Evolutionary conservation across 2,329 filamentous ascomycete genomes (phyloP).

Genomic region (Fusarium liriodendri): DNA sequence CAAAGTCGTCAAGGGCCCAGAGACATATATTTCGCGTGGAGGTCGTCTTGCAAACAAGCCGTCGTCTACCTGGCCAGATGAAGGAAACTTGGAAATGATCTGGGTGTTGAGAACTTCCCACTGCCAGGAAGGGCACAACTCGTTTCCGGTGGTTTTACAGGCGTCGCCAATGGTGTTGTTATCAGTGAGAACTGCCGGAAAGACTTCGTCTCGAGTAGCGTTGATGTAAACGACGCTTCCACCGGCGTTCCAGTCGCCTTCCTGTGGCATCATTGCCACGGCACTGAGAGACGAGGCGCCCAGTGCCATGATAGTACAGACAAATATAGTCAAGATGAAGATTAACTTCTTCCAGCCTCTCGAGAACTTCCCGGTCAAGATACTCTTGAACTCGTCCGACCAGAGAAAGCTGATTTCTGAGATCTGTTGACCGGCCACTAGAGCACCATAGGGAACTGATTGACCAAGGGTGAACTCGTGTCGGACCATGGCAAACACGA

Average conservation of each 20-base stretch:
- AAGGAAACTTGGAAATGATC: slow-evolving; percentile 25
- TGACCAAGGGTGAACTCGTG: slow-evolving; percentile 31
- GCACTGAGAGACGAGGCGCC: slow-evolving; percentile 36
- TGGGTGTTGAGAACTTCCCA: slow-evolving; percentile 35
- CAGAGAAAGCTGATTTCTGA: slow-evolving; percentile 36
- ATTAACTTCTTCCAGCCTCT: slow-evolving; percentile 30
- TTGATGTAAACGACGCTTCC: slow-evolving; percentile 34
- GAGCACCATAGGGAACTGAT: slow-evolving; percentile 33
- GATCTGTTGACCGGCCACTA: slow-evolving; percentile 35
- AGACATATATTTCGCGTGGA: slow-evolving; percentile 23
- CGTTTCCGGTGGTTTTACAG: slow-evolving; percentile 25
- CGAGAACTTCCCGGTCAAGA: slow-evolving; percentile 30
- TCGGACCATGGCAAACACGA: slow-evolving; percentile 33
- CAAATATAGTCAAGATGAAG: slow-evolving; percentile 21
- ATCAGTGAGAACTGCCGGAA: slow-evolving; percentile 13
- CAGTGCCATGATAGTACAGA: slow-evolving; percentile 31
- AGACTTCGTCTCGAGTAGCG: slow-evolving; percentile 24
- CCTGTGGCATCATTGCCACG: slow-evolving; percentile 38
- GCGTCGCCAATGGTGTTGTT: slow-evolving; percentile 10
- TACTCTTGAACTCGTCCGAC: slow-evolving; percentile 34
- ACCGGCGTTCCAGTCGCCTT: slow-evolving; percentile 32
- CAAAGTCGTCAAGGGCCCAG: slow-evolving; percentile 16
- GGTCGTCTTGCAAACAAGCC: slow-evolving; percentile 23
- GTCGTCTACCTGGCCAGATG: slow-evolving; percentile 25
- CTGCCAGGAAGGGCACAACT: slow-evolving; percentile 34